Evolutionary conservation across 2,329 filamentous ascomycete species (phyloP).

Genomic region (Neofusicoccum umdonicola): DNA sequence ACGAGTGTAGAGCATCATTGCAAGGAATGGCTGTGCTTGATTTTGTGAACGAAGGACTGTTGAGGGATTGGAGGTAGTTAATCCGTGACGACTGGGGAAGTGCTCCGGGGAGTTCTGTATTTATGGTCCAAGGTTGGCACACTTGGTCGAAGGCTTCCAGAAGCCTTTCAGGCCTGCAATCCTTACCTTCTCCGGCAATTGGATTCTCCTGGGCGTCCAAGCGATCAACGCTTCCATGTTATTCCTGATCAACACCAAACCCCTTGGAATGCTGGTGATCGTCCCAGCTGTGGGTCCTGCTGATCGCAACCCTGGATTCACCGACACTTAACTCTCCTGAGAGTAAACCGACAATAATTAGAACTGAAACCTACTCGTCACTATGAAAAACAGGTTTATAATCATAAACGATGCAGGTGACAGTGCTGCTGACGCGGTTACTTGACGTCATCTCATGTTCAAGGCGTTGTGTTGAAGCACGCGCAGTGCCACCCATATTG

Average conservation of each 20-base stretch:
- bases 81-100: neutral
- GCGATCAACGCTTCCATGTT: neutral
- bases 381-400: no score
- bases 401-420: neutral
- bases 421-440: neutral
- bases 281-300: slow-evolving; percentile 8
- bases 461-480: neutral
- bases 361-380: neutral
- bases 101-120: neutral
- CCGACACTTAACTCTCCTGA: slow-evolving; percentile 11
- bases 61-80: neutral
- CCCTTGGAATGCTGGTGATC: slow-evolving; percentile 6
- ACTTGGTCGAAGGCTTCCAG: neutral
- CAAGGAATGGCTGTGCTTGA: neutral
- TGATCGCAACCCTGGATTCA: slow-evolving; percentile 11
- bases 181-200: neutral
- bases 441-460: neutral
- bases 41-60: neutral
- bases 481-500: neutral
- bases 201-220: slow-evolving; percentile 6
- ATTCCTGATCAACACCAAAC: neutral
- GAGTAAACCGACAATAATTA: neutral
- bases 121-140: neutral
- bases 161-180: slow-evolving; percentile 8
- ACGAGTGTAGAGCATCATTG: slow-evolving; percentile 7